Conservation (phyloP, 2,329 filamentous ascomycete species). For the Tolypocladium amazonense region DNA sequence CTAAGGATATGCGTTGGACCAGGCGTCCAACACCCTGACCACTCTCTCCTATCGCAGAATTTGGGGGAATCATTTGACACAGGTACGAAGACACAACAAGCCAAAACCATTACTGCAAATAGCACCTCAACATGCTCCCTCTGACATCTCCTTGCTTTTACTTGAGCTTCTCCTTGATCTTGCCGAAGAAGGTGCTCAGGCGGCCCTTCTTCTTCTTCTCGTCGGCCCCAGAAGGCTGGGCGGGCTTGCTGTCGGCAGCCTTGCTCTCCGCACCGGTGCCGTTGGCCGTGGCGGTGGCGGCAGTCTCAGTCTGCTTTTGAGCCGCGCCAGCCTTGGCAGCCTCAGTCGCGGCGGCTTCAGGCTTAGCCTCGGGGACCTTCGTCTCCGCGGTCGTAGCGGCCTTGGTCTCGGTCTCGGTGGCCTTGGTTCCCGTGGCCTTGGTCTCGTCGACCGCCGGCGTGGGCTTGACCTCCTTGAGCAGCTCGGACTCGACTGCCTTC, state of each 20-base stretch:
- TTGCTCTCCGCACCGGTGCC: slow-evolving; percentile 12
- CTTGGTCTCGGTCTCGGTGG: slow-evolving; percentile 13
- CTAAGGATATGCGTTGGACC: slow-evolving; percentile 23
- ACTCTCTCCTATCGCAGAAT: slow-evolving; percentile 19
- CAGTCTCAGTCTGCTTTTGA: not conserved
- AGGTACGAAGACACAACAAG: slow-evolving; percentile 23
- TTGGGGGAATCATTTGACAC: slow-evolving; percentile 28
- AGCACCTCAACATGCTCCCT: slow-evolving; percentile 6
- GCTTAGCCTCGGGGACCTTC: slow-evolving; percentile 6
- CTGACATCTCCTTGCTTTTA: slow-evolving; percentile 7
- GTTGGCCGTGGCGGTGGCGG: slow-evolving; percentile 5
- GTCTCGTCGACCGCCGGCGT: slow-evolving; percentile 22
- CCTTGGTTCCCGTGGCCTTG: slow-evolving; percentile 9
- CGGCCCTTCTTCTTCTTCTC: slow-evolving; percentile 60
- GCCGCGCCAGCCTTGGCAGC: slow-evolving; percentile 2
- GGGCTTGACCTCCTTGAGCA: slow-evolving; percentile 52
- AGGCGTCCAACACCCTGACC: slow-evolving; percentile 17
- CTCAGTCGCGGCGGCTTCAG: slow-evolving; percentile 7
- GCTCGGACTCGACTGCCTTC: slow-evolving; percentile 61
- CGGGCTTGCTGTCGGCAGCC: slow-evolving; percentile 10
- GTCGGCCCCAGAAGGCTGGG: slow-evolving; percentile 21
- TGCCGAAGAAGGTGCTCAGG: slow-evolving; percentile 51
- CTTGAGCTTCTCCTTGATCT: slow-evolving; percentile 37
- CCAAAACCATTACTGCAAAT: slow-evolving; percentile 17
- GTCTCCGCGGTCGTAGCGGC: slow-evolving; percentile 2